Base-by-base conservation (phyloP, 257 asterid species). In the Forsythia suspensa region DNA sequence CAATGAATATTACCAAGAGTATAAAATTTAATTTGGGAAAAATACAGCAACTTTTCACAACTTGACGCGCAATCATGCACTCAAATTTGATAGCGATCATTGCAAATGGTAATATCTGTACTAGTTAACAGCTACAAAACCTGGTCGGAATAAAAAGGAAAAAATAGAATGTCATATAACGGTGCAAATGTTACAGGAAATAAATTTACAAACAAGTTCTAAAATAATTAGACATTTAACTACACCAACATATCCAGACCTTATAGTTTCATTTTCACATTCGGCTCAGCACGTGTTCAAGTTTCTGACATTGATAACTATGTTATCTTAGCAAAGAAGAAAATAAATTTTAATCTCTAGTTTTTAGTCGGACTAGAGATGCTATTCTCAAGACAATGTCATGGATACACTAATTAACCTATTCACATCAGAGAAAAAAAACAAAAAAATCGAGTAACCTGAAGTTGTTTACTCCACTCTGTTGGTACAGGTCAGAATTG, bases 401-500 rank as follows among this genome's bases (percentile, higher is more conserved):
- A 2, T 8, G 66, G 12, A n/a, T 57, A 3, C 11, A 20, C 29
- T 57, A 8, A n/a, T 59, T 59, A n/a, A 20, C 67, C 66, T 7
- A 18, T 6, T 57, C 29, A 1, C 20, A 20, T 59, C 36, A 59
- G 67, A 8, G n/a, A 36, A 8, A 59, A 20, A 20, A 4, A 63
- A 29, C 16, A 21, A 59, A 21, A 59, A 63, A 8, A 8, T 63
- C 21, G 43, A 52, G 79, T n/a, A 44, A 65, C 72, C 42, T 66
- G 77, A 70, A 18, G 34, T 16, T 59, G 72, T 77, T 90, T 85
- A 94, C 82, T 84, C 90, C 42, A 95, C 97, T 81, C 90, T 87
- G 81, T 90, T 90, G 79, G 98, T 91, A 92, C 98, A 92, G 77
- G 95, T 85, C 75, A 86, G 75, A 70, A 95, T 91, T 55, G 84